phyloP scores from a whole-genome alignment of 208 protist species.

The Crithidia mellificae region DNA sequence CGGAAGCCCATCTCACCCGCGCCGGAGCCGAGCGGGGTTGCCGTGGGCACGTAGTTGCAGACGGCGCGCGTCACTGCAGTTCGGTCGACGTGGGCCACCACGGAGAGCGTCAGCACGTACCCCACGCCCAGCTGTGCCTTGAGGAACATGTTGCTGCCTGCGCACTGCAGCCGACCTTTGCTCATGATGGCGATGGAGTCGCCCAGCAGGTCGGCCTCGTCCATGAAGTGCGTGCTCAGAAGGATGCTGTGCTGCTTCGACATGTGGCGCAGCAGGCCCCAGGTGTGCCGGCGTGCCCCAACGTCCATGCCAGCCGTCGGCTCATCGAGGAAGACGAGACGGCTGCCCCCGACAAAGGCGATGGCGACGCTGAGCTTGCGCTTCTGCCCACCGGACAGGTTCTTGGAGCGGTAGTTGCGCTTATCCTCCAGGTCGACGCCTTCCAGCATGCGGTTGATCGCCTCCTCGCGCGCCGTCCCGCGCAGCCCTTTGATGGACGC shows the following conservation, averaged over 20 bases:
- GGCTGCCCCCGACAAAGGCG: slow-evolving; percentile 74
- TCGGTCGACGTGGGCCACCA: slow-evolving; percentile 35
- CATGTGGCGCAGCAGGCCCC: slow-evolving; percentile 57
- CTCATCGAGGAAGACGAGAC: slow-evolving; percentile 87
- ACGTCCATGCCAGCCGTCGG: slow-evolving; percentile 93
- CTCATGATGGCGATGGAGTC: slow-evolving; percentile 94
- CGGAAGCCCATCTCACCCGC: slow-evolving; percentile 48
- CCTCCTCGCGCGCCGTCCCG: slow-evolving; percentile 27
- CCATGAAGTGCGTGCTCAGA: slow-evolving; percentile 94
- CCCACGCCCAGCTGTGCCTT: slow-evolving; percentile 62
- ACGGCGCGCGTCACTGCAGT: slow-evolving; percentile 21
- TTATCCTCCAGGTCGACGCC: slow-evolving; percentile 71
- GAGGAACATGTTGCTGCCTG: slow-evolving; percentile 63
- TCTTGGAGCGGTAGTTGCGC: slow-evolving; percentile 33
- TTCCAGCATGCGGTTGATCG: slow-evolving; percentile 48
- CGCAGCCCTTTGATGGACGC: slow-evolving; percentile 85
- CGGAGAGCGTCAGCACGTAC: slow-evolving; percentile 53
- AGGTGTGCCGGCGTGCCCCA: slow-evolving; percentile 72
- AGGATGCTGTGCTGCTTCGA: slow-evolving; percentile 57
- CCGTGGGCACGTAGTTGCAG: slow-evolving; percentile 26
- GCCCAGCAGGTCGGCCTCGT: slow-evolving; percentile 95
- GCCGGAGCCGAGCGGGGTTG: slow-evolving; percentile 33
- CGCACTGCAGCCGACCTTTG: slow-evolving; percentile 57
- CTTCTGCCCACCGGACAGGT: slow-evolving; percentile 75
- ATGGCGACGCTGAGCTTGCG: slow-evolving; percentile 85